These are phyloP conservation scores for Phialophora chinensis DNA, from an alignment of 2,329 filamentous ascomycete genomes.

Conservation along the genomic window DNA sequence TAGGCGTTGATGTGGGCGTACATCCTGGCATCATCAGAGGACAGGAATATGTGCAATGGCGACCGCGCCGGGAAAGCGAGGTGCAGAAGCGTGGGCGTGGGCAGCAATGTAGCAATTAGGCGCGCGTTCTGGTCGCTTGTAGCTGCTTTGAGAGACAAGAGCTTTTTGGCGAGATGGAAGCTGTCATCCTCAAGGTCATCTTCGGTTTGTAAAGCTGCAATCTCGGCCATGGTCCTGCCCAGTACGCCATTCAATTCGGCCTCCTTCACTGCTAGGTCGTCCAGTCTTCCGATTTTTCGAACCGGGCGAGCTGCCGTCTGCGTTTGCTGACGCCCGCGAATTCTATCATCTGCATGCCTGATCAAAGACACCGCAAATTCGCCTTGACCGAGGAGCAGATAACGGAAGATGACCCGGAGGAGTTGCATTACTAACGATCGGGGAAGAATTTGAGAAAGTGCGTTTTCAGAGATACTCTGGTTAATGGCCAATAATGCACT, in stretches of 20 bases:
- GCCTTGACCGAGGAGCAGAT: constrained; percentile 83
- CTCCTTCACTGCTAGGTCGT: constrained; percentile 77
- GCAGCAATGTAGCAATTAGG: constrained; percentile 63
- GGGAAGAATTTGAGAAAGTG: constrained; percentile 81
- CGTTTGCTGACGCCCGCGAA: constrained; percentile 70
- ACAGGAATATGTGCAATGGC: constrained; percentile 86
- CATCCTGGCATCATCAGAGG: constrained; percentile 72
- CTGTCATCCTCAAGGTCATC: constrained; percentile 77
- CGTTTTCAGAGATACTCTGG: constrained; percentile 80
- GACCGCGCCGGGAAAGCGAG: constrained; percentile 75
- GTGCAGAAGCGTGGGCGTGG: constrained; percentile 72
- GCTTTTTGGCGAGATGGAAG: constrained; percentile 79
- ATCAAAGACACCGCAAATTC: constrained; percentile 91
- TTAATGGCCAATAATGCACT: constrained; percentile 77
- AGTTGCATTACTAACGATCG: constrained; percentile 76
- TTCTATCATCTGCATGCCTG: constrained; percentile 79
- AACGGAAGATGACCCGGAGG: constrained; percentile 78
- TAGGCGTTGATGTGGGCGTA: constrained; percentile 91
- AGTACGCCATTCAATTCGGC: constrained; percentile 82
- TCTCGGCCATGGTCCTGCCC: constrained; percentile 75
- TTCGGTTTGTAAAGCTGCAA: constrained; percentile 77
- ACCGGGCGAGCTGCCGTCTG: constrained; percentile 50
- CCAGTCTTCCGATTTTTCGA: constrained; percentile 48
- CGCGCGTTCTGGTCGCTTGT: constrained; percentile 50
- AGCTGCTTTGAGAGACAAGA: constrained; percentile 71